Base-by-base conservation (phyloP, 1,139 yeast genomes). In the Lodderomyces metapsilosis region DNA sequence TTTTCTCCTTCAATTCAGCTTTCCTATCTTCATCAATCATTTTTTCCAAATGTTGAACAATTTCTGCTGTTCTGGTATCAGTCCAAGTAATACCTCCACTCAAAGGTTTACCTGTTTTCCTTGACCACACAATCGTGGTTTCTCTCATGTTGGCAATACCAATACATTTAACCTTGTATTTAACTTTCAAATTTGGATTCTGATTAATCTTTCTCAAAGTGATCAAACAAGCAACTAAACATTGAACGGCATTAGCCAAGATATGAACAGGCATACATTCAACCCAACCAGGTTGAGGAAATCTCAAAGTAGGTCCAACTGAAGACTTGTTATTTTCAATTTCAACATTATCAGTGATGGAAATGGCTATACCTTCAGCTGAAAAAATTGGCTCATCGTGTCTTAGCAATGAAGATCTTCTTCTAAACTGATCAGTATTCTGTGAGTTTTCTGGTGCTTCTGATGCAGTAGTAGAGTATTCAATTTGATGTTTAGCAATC, bases 141-240 rank as follows among this genome's bases (percentile, higher is more conserved):
- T 91, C 97, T 61, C 98, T 80, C 92, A 91, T 94, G 66, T 89
- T 91, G 46, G 97, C 94, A 54, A 91, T 80, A 36, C 97, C 96
- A 52, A 91, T 76, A 42, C 84, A 76, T 43, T 74, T 74, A 43
- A 84, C 76, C 52, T 67, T 71, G 62, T 79, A 83, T 47, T 74
- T 77, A 44, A 74, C 62, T 50, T 74, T 65, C 46, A 74, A 67
- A 41, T 68, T 66, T 1, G 76, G 71, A 41, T 69, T 69, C 50
- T 79, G 76, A 63, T 84, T 84, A 50, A 81, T 61, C 47, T 71
- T 73, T 45, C 84, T 73, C 52, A 84, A 67, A 13, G 82, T 68
- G 40, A 77, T 69, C 54, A 82, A 65, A 56, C 87, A 80, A 12
- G 82, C 82, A 36, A 82, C 82, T 39, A 84, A 66, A 68, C 92